Percentiles rank a stretch among this genome's conserved stretches.
Conservation (phyloP, 371 early-diverging fungal species). For the Paraphysoderma sedebokerense region DNA sequence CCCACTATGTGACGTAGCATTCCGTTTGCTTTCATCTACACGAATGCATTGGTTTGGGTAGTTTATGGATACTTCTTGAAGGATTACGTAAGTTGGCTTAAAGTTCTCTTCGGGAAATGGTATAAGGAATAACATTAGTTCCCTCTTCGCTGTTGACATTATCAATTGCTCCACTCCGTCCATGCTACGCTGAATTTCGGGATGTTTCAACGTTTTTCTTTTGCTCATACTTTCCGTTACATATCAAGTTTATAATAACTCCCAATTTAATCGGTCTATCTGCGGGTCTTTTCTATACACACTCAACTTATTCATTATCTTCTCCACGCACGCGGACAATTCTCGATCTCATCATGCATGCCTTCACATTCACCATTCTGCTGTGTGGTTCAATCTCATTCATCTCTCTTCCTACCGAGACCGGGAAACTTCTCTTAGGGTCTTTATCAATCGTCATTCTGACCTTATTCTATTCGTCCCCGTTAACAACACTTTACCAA, state of each 20-base stretch:
- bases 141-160: no score
- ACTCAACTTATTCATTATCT: background rate
- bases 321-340: background rate
- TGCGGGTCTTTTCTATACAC: background rate
- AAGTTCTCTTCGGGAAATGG: no score
- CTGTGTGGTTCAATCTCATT: background rate
- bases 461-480: constrained; percentile 8
- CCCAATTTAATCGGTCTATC: background rate
- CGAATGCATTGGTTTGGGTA: constrained; percentile 1
- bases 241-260: background rate
- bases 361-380: background rate
- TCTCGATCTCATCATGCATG: background rate
- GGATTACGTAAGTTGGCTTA: background rate
- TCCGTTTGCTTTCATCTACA: background rate
- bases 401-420: background rate
- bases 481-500: constrained; percentile 4
- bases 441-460: constrained; percentile 1
- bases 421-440: constrained; percentile 1
- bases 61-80: background rate
- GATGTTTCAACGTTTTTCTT: no score
- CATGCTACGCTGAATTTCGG: no score
- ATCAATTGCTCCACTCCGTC: no score
- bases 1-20: background rate
- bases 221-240: background rate
- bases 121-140: no score